A percentile compares a stretch with the other conserved stretches of the same genome.
Evolutionary conservation across 2,329 filamentous ascomycete species (phyloP).

Genomic region (Thielaviopsis populi): DNA sequence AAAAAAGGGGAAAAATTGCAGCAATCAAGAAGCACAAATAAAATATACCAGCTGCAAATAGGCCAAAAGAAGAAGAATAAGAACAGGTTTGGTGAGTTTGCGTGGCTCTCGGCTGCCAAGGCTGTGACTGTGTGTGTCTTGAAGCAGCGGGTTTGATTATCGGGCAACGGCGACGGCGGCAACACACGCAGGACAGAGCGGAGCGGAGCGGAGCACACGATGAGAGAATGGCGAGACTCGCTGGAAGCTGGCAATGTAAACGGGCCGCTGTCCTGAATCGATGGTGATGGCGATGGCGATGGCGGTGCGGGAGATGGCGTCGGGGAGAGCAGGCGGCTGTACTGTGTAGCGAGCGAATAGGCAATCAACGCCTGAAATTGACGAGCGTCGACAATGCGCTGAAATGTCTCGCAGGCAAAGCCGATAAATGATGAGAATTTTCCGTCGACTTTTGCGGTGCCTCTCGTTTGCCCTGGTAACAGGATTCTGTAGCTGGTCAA

Average conservation of each 20-base stretch:
- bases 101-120: not conserved
- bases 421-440: slow-evolving; percentile 24
- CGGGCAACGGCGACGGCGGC: not conserved
- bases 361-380: not conserved
- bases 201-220: no score
- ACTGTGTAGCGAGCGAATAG: not conserved
- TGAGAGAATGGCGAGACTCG: no score
- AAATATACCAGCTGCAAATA: not conserved
- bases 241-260: no score
- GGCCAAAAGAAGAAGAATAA: not conserved
- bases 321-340: not conserved
- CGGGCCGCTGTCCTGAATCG: no score
- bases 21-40: not conserved
- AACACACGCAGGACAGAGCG: no score
- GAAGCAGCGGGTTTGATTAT: not conserved
- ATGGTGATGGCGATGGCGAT: not conserved
- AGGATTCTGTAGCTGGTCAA: slow-evolving; percentile 18
- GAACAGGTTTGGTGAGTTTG: not conserved
- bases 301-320: not conserved
- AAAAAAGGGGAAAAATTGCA: not conserved
- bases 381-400: no score
- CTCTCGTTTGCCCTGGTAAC: slow-evolving; percentile 1
- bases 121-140: not conserved
- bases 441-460: slow-evolving; percentile 2
- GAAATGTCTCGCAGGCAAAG: slow-evolving; percentile 25